Conservation (phyloP, 768 basidiomycete genomes). For the Boletus bicolor region DNA sequence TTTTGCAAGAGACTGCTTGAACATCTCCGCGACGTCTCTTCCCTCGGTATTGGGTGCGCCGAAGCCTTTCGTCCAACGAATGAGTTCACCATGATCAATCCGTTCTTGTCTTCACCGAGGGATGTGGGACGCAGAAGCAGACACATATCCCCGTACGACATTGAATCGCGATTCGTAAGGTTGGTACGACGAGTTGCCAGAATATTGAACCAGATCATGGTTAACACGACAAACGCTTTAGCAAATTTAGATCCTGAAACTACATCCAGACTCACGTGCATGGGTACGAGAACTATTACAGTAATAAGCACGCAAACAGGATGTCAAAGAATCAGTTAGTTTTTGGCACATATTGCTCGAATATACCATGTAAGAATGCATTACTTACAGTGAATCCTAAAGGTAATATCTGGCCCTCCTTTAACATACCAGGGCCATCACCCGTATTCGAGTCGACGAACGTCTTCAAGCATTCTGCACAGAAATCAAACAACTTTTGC, state of each 20-base stretch:
- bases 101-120: constrained; percentile 65
- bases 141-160: neutral
- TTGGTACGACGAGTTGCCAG: neutral
- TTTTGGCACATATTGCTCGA: neutral
- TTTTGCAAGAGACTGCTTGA: constrained; percentile 75
- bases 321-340: constrained; percentile 9
- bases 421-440: constrained; percentile 45
- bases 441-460: constrained; percentile 78
- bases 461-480: constrained; percentile 86
- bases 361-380: neutral
- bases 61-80: constrained; percentile 99
- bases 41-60: constrained; percentile 91
- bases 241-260: neutral
- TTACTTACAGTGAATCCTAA: constrained; percentile 90
- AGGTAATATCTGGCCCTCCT: constrained; percentile 60
- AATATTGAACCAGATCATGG: neutral
- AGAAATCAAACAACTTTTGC: constrained; percentile 94
- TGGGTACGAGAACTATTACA: constrained; percentile 86
- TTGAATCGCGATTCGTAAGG: neutral
- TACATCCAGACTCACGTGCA: constrained; percentile 62
- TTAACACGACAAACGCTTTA: neutral
- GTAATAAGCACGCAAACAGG: neutral
- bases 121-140: neutral
- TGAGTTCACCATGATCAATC: constrained; percentile 91
- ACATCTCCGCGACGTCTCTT: constrained; percentile 90